These are phyloP conservation scores for Cladosporium sp. DNA, from an alignment of 2,329 filamentous ascomycete genomes.

Conservation along the genomic window DNA sequence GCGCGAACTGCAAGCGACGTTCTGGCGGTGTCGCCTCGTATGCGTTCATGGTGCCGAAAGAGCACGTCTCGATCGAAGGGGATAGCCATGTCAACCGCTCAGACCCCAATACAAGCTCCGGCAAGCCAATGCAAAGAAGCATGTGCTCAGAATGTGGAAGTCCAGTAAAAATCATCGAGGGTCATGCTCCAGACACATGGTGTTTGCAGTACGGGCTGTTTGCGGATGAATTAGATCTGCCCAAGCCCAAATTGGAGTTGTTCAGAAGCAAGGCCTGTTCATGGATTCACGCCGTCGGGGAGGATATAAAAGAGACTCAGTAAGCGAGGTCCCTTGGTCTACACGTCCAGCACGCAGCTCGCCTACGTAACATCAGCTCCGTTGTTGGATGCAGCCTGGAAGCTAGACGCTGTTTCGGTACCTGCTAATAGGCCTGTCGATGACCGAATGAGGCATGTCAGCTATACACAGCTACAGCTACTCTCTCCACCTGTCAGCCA, in stretches of 20 bases:
- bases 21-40: conserved; percentile 19
- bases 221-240: conserved; percentile 15
- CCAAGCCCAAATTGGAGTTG: conserved; percentile 17
- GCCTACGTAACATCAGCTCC: too few relatives aligned
- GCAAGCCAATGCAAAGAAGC: conserved; percentile 18
- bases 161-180: conserved; percentile 19
- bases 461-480: too few relatives aligned
- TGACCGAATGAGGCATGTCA: too few relatives aligned
- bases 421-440: too few relatives aligned
- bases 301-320: conserved; percentile 16
- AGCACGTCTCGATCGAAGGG: conserved; percentile 15
- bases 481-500: too few relatives aligned
- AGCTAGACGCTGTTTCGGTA: too few relatives aligned
- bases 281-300: conserved; percentile 15
- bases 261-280: conserved; percentile 16
- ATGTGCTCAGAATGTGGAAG: conserved; percentile 18
- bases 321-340: background rate
- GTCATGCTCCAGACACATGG: conserved; percentile 13
- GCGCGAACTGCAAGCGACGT: conserved; percentile 18
- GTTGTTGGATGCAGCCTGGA: too few relatives aligned
- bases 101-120: conserved; percentile 16
- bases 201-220: conserved; percentile 22
- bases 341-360: too few relatives aligned
- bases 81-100: conserved; percentile 10
- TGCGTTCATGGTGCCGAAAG: conserved; percentile 18